A percentile compares a stretch with the other conserved stretches of the same genome.
These are phyloP conservation scores for Nematocida sp. DNA, from an alignment of 371 early-diverging fungal species.

Conservation along the genomic window DNA sequence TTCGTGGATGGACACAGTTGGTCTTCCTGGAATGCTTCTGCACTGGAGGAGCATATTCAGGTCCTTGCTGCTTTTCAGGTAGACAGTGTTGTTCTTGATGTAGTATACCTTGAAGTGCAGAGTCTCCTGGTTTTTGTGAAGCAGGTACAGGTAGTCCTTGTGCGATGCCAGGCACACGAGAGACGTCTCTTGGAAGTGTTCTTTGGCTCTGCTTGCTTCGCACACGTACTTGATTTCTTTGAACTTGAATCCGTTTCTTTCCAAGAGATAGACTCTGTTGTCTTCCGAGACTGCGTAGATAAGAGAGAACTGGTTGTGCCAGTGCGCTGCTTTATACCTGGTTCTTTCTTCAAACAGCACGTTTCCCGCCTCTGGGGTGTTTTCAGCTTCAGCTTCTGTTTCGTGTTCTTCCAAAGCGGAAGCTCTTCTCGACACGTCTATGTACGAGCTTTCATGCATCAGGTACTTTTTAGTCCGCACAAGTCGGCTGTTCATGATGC, in stretches of 20 bases:
- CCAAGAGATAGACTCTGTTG: conserved; percentile 28
- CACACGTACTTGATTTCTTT: conserved; percentile 28
- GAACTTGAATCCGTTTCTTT: conserved; percentile 34
- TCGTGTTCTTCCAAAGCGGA: background rate
- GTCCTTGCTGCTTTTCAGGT: background rate
- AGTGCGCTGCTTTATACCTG: conserved; percentile 14
- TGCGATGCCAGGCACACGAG: background rate
- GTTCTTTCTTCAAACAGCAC: conserved; percentile 41
- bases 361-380: conserved; percentile 2
- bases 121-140: background rate
- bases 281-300: conserved; percentile 40
- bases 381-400: background rate
- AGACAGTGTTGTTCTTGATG: conserved; percentile 48
- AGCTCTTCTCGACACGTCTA: conserved; percentile 22
- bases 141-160: conserved; percentile 19
- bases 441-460: conserved; percentile 36
- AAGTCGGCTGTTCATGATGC: conserved; percentile 46
- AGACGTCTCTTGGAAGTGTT: conserved; percentile 5
- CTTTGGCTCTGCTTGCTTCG: conserved; percentile 3
- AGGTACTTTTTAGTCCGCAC: conserved; percentile 48
- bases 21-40: background rate
- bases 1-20: background rate
- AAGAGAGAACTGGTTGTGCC: conserved; percentile 37
- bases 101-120: conserved; percentile 32
- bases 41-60: background rate